Evolutionary conservation across 257 asterid genomes (phyloP).

Genomic region (Petrea volubilis): DNA sequence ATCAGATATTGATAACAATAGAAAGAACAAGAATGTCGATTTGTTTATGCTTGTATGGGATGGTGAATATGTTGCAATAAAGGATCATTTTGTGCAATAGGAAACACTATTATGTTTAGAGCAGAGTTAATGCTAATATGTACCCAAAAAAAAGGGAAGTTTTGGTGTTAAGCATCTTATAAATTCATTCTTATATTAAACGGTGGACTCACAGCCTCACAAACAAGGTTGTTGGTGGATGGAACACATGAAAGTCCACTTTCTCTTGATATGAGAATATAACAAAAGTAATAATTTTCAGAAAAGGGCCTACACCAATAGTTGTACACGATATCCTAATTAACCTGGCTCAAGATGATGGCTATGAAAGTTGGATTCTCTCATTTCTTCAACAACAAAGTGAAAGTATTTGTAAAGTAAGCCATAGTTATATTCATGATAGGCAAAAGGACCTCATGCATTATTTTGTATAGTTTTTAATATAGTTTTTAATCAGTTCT

Average conservation of each 20-base stretch:
- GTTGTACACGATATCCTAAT: background rate
- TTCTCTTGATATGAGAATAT: background rate
- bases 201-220: conserved; percentile 8
- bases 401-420: background rate
- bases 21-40: conserved; percentile 10
- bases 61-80: conserved; percentile 10
- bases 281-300: background rate
- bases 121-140: conserved; percentile 1
- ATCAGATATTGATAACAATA: conserved; percentile 19
- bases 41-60: background rate
- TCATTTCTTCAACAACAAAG: conserved; percentile 4
- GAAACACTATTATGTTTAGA: background rate
- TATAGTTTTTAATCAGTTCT: conserved; percentile 5
- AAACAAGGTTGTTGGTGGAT: conserved; percentile 10
- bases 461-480: too few relatives aligned
- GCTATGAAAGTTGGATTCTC: background rate
- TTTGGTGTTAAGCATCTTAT: conserved; percentile 10
- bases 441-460: background rate
- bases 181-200: conserved; percentile 6
- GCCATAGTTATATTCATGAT: background rate
- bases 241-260: conserved; percentile 4
- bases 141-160: too few relatives aligned
- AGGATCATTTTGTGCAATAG: conserved; percentile 13
- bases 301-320: conserved; percentile 3
- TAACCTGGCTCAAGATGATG: conserved; percentile 5